Base-by-base conservation (phyloP, 306 rosid genomes). In the Cicer bijugum region DNA sequence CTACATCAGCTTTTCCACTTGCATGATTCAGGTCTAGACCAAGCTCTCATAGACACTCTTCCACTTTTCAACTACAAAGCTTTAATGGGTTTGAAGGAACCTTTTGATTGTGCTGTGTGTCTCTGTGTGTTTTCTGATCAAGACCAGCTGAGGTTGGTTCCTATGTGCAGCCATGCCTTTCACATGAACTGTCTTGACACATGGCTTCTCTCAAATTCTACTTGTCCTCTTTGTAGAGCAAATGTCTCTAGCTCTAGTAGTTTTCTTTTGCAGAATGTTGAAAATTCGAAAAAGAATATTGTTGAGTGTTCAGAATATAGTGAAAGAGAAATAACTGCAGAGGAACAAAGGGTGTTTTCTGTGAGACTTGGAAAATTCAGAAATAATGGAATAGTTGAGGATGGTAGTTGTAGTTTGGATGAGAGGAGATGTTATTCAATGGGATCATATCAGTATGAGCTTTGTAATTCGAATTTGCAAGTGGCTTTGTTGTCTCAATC, bases 201-300 rank as follows among this genome's bases (percentile, higher is more conserved):
- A 12, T 93, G 98, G 98, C 97, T 93, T 12, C 88, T 91, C 9
- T 88, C 98, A 11, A 89, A 87, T 37, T 86, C 91, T 10, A 91
- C 98, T 12, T 93, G 98, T 67, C 98, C 98, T 73, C 96, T 93
- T 20, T 93, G 98, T 70, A 84, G 96, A 81, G 81, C 86, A 0
- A 72, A 86, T 72, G 82, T 88, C 62, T 74, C 81, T 19, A 61
- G 52, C 33, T 57, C 83, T 20, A 64, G 47, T 20, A 64, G 47
- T 11, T 50, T 67, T 53, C 44, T 67, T 3, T 4, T 80, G 80
- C 85, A 92, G 69, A 80, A 83, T 73, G 48, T 75, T 20, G 82
- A 28, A 28, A 28, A 28, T 28, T 28, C 35, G 35, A 28, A 28
- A 28, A 5, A 28, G 35, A 28, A 28, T 28, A 4, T 28, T 28